Base-by-base conservation (phyloP, 2,329 filamentous ascomycete species). In the Xylaria sp. region DNA sequence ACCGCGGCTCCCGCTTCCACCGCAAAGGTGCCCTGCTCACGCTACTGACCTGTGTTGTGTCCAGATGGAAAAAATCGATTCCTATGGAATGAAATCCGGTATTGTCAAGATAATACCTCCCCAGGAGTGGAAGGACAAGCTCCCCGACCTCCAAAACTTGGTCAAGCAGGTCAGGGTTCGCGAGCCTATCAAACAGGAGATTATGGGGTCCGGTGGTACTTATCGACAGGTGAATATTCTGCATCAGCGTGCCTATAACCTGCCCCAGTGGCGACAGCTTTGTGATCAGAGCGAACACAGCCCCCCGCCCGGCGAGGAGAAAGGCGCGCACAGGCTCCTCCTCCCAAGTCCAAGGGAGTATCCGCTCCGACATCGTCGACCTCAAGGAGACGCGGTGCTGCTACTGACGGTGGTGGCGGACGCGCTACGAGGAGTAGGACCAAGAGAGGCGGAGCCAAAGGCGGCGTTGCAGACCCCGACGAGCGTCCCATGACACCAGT, bases 221-320 rank as follows among this genome's bases (percentile, higher is more conserved):
- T 99, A 97, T 75, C 94, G 94, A 37, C 95, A 99, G 77, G 92
- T 95, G 73, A 99, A 99, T 74, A 94, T 99, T 63, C 89, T 98
- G 72, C 96, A 97, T 78, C 92, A 96, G 75, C 87, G 95, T 75
- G 93, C 93, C 14, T 99, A 99, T 80, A 99, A 97, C 70, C 83
- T 99, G 4, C 94, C 94, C 0, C 94, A 99, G 77, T 99, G 95
- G 95, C 92, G 93, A 69, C 87, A 92, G 58, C 84, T 98, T 40
- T 97, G 94, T 75, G 92, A 97, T 67, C 93, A 97, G 78, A 94
- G 92, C 74, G 94, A 97, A 71, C 93, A 99, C 95, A 98, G 72
- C 95, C 95, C 9, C 95, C 95, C 0, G 95, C 95, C 5, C 89
- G 89, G 72, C 89, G 95, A 75, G 95, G 96, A 57, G 91, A 95